Evolutionary conservation across 495 filamentous ascomycete species (phyloP).

Genomic region (Poronia punctata): DNA sequence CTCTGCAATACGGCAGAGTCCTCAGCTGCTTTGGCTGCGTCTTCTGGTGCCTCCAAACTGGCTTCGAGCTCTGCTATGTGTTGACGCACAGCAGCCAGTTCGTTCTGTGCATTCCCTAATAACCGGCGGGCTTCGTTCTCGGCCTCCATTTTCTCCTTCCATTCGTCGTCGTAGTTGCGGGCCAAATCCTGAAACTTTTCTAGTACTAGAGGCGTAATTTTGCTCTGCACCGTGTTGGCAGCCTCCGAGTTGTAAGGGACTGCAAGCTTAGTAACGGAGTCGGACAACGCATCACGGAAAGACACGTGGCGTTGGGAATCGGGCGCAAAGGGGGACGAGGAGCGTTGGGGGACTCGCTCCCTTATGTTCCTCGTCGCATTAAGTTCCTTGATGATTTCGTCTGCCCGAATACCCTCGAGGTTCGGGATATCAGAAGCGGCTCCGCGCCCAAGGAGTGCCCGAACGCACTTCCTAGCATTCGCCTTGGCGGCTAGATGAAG

Average conservation of each 20-base stretch:
- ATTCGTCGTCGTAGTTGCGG: slow-evolving; percentile 50
- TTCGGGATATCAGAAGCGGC: slow-evolving; percentile 75
- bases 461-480: slow-evolving; percentile 65
- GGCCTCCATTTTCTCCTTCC: slow-evolving; percentile 52
- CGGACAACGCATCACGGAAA: slow-evolving; percentile 34
- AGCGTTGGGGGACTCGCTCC: slow-evolving; percentile 43
- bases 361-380: slow-evolving; percentile 43
- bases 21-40: slow-evolving; percentile 30
- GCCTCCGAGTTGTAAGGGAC: slow-evolving; percentile 47
- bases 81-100: slow-evolving; percentile 43
- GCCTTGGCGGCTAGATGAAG: slow-evolving; percentile 78
- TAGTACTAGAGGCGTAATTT: slow-evolving; percentile 49
- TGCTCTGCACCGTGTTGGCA: slow-evolving; percentile 50
- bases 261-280: slow-evolving; percentile 25
- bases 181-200: slow-evolving; percentile 54
- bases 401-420: slow-evolving; percentile 66
- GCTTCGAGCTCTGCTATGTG: slow-evolving; percentile 42
- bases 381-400: slow-evolving; percentile 59
- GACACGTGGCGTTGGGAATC: slow-evolving; percentile 39
- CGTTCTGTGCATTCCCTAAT: slow-evolving; percentile 44
- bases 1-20: slow-evolving; percentile 28
- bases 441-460: slow-evolving; percentile 62
- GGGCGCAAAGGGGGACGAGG: slow-evolving; percentile 57
- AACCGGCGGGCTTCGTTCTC: slow-evolving; percentile 52
- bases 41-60: slow-evolving; percentile 37